phyloP scores from a whole-genome alignment of 225 moss, liverwort and hornwort species.

The Anthoceros angustus region DNA sequence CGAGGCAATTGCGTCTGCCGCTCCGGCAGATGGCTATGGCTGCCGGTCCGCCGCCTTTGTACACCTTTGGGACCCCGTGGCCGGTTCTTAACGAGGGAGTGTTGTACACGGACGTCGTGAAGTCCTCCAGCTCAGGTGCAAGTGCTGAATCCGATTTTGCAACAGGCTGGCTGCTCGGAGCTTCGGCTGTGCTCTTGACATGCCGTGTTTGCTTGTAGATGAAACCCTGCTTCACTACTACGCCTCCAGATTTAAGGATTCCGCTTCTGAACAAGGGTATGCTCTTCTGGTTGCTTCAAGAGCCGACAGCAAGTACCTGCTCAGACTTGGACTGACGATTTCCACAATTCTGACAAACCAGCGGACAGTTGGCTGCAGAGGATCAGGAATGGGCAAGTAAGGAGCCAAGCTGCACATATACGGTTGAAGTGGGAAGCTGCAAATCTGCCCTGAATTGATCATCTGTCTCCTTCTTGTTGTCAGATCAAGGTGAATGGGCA shows the following conservation, averaged over 20 bases:
- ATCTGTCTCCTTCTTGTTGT: constrained; percentile 2
- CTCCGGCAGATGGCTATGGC: too few species aligned
- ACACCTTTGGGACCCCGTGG: constrained; percentile 54
- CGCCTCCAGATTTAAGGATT: constrained; percentile 46
- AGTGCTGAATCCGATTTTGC: neutral
- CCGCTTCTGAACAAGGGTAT: constrained; percentile 55
- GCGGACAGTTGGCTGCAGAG: constrained; percentile 79
- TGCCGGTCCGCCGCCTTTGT: too few species aligned
- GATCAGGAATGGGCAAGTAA: constrained; percentile 64
- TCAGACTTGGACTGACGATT: neutral
- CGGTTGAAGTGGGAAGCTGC: neutral
- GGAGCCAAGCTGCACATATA: constrained; percentile 3
- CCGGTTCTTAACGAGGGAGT: constrained; percentile 73
- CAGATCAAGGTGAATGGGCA: constrained; percentile 68
- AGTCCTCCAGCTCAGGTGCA: constrained; percentile 10
- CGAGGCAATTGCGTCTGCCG: too few species aligned
- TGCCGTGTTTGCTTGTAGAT: constrained; percentile 22
- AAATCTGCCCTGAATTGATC: neutral
- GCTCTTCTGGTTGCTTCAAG: neutral
- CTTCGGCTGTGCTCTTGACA: neutral
- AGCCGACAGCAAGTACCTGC: neutral
- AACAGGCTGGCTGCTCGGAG: neutral
- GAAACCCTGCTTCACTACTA: constrained; percentile 57
- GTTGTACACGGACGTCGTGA: constrained; percentile 37
- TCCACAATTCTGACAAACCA: neutral